phyloP scores from a whole-genome alignment of 139 green algal genomes.

The Penium margaritaceum region DNA sequence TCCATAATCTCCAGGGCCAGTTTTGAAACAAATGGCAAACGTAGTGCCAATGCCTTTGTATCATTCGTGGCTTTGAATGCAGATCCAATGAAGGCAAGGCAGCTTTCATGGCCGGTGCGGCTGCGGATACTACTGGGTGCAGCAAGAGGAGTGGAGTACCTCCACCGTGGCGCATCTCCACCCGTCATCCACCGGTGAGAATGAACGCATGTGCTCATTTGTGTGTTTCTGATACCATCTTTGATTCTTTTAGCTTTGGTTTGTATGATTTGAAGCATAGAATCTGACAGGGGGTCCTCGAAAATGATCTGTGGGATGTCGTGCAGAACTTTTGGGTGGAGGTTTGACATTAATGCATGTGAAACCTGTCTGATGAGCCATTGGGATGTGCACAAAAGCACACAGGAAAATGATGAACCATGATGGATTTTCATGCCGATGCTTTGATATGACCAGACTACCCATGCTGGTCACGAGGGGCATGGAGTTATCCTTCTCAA shows the following conservation, averaged over 20 bases:
- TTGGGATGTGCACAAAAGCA: background rate
- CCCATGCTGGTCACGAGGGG: too few relatives aligned
- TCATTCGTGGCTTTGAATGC: too few relatives aligned
- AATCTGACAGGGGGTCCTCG: background rate
- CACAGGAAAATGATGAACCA: background rate
- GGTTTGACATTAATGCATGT: background rate
- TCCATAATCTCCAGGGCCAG: too few relatives aligned
- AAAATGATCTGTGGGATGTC: background rate
- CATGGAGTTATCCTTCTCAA: too few relatives aligned
- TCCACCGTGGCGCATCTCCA: constrained; percentile 12
- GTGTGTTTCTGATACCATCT: background rate
- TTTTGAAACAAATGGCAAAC: too few relatives aligned
- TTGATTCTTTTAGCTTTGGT: background rate
- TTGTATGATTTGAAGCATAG: background rate
- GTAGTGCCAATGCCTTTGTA: too few relatives aligned
- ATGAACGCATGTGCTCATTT: background rate
- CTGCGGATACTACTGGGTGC: constrained; percentile 19
- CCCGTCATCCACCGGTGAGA: constrained; percentile 22
- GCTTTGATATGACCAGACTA: too few relatives aligned
- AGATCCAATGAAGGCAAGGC: background rate
- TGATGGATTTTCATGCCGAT: background rate
- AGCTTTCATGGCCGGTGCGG: constrained; percentile 6
- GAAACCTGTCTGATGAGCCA: background rate
- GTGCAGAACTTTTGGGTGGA: background rate
- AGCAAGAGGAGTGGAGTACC: constrained; percentile 22